These are phyloP conservation scores for Rhynchospora pubera DNA, from an alignment of 176 grass and related monocot species.

Conservation along the genomic window DNA sequence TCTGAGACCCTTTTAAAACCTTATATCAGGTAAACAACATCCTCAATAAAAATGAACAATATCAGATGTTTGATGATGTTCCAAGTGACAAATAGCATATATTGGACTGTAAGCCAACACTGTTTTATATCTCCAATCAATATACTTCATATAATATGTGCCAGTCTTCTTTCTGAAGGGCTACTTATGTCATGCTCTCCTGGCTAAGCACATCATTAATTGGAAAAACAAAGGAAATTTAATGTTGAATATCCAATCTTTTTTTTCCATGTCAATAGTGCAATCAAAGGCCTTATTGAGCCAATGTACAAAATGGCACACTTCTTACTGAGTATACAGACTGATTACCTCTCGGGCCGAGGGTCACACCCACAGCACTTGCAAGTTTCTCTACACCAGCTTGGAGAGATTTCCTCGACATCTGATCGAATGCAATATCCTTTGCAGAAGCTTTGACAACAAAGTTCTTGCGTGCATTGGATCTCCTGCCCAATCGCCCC, in stretches of 20 bases:
- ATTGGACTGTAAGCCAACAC: not conserved
- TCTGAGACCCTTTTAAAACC: not conserved
- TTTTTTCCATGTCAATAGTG: not conserved
- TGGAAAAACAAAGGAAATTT: too few relatives aligned
- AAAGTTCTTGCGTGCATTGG: slow-evolving; percentile 11
- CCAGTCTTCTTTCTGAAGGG: not conserved
- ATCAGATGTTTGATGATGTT: not conserved
- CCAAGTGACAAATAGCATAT: not conserved
- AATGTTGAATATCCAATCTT: not conserved
- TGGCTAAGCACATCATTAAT: too few relatives aligned
- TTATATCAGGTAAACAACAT: not conserved
- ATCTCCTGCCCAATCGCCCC: not conserved
- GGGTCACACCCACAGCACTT: slow-evolving; percentile 66
- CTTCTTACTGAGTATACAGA: not conserved
- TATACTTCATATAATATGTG: not conserved
- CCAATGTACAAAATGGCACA: not conserved
- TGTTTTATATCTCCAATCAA: not conserved
- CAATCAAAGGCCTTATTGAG: not conserved
- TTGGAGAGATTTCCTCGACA: slow-evolving; percentile 56
- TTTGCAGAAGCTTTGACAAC: slow-evolving; percentile 56
- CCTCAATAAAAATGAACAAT: not conserved
- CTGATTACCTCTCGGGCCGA: slow-evolving; percentile 68
- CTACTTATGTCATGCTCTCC: not conserved
- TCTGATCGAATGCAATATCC: slow-evolving; percentile 90
- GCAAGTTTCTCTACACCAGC: slow-evolving; percentile 94